phyloP scores from a whole-genome alignment of 2,329 filamentous ascomycete genomes.

The Botrytis squamosa region DNA sequence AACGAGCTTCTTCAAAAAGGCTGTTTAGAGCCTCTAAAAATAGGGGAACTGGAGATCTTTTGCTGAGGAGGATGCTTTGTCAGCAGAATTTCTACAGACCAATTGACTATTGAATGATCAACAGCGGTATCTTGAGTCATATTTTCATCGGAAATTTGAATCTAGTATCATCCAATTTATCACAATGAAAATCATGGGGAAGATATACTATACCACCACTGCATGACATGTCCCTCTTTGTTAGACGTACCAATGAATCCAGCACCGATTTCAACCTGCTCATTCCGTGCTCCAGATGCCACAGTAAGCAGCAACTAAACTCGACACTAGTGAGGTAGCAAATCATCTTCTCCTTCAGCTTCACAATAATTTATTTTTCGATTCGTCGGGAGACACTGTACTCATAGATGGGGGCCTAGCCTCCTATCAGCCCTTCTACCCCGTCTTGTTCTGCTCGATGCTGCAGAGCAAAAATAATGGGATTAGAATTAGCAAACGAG shows the following conservation, averaged over 20 bases:
- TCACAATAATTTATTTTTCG: neutral
- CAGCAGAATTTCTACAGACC: neutral
- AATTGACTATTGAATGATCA: neutral
- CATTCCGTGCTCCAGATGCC: neutral
- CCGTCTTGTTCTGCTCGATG: neutral
- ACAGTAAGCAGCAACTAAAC: neutral
- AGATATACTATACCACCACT: neutral
- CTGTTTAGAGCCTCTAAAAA: neutral
- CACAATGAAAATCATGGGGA: neutral
- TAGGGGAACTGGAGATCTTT: neutral
- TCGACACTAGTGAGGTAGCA: neutral
- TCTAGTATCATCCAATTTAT: neutral
- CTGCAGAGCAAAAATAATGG: neutral
- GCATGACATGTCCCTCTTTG: neutral
- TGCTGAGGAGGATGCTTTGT: neutral
- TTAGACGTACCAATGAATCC: neutral
- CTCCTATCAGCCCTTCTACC: neutral
- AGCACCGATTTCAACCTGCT: neutral
- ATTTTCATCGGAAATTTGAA: too few relatives aligned
- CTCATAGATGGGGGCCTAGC: neutral
- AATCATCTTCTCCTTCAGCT: neutral
- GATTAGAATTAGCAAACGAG: neutral
- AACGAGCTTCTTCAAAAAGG: neutral
- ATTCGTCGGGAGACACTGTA: neutral
- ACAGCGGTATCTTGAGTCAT: neutral